Conservation (phyloP, 371 early-diverging fungal species). For the Mortierella polycephala region DNA sequence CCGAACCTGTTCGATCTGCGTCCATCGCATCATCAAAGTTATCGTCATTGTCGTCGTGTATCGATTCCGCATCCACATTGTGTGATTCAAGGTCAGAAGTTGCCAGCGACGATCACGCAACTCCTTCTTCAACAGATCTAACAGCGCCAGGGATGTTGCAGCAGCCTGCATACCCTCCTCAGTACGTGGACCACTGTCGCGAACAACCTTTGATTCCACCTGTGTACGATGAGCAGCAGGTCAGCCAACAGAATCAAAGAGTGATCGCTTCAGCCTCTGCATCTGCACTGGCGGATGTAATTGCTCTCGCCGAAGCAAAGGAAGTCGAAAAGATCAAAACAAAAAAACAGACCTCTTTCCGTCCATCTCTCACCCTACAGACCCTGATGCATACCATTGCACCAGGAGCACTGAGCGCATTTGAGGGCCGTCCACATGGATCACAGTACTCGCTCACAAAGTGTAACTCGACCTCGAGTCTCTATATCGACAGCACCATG, state of each 20-base stretch:
- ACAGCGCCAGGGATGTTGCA: no score
- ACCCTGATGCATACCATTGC: slow-evolving; percentile 19
- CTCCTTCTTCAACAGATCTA: no score
- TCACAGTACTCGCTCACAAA: slow-evolving; percentile 42
- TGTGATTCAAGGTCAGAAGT: background rate
- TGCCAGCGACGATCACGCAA: background rate
- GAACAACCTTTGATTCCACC: background rate
- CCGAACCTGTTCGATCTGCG: background rate
- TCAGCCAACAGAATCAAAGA: background rate
- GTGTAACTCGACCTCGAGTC: slow-evolving; percentile 50
- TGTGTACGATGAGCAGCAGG: background rate
- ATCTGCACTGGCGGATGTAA: background rate
- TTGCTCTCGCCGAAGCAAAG: background rate
- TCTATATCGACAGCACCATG: slow-evolving; percentile 53
- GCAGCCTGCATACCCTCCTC: slow-evolving; percentile 7
- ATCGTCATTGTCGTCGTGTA: background rate
- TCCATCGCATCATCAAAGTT: background rate
- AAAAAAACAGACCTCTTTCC: no score
- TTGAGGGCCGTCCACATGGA: slow-evolving; percentile 15
- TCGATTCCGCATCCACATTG: background rate
- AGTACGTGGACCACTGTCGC: slow-evolving; percentile 8
- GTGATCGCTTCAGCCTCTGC: slow-evolving; percentile 2
- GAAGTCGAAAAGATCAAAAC: background rate
- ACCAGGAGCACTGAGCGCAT: slow-evolving; percentile 35
- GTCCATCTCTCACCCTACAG: slow-evolving; percentile 29